Evolutionary conservation across 106 monocot genomes (phyloP).

Genomic region (Platanthera guangdongensis): DNA sequence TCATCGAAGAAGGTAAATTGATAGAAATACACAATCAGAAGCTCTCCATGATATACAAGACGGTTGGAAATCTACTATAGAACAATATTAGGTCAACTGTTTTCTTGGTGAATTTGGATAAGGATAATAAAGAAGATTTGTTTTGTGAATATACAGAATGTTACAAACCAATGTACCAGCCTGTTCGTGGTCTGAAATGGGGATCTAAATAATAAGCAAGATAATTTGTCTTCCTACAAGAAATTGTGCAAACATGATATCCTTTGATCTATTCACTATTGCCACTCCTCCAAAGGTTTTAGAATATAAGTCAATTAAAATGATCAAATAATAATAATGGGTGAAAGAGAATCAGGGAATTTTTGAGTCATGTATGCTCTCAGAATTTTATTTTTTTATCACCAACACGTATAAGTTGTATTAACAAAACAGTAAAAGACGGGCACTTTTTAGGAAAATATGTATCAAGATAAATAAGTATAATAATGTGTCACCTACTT

Average conservation of each 20-base stretch:
- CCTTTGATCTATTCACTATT: not conserved
- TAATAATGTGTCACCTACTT: too few relatives aligned
- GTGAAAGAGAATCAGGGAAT: not conserved
- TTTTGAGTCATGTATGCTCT: not conserved
- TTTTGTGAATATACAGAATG: not conserved
- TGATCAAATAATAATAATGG: not conserved
- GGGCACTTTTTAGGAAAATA: too few relatives aligned
- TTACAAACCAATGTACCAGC: not conserved
- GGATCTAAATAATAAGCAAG: not conserved
- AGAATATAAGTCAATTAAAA: not conserved
- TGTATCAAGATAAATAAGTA: too few relatives aligned
- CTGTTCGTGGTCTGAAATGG: not conserved
- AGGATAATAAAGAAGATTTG: not conserved
- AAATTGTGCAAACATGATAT: not conserved
- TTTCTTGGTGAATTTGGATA: not conserved
- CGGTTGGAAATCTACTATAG: not conserved
- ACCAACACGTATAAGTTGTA: too few relatives aligned
- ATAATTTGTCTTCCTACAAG: not conserved
- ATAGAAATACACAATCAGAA: not conserved
- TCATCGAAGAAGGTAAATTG: not conserved
- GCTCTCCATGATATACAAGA: not conserved
- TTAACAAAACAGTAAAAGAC: too few relatives aligned
- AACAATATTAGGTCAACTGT: not conserved
- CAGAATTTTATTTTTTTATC: not conserved
- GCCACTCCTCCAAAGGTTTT: not conserved